Evolutionary conservation across 371 early-diverging fungal species (phyloP), one percentile per base, ranked within the genome.

Genomic region (Rhizopus stolonifer): DNA sequence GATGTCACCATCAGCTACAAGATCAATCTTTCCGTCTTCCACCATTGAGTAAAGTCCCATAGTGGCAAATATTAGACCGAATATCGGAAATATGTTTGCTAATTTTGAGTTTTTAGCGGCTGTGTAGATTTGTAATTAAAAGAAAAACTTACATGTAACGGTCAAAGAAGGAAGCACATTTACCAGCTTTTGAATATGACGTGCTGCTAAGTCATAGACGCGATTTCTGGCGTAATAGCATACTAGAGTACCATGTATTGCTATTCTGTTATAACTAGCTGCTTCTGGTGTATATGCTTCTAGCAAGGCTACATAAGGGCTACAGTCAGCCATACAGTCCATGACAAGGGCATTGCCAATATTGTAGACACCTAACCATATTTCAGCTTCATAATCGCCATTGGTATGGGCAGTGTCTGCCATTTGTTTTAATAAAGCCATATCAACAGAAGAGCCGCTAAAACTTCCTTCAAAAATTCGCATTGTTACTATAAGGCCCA

Each of bases 381-480:
- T 61, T 49, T 77, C 74, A 6, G 65, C 78, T 52, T 73, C 73
- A 40, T 53, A 67, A 39, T 77, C 78, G 2, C 72, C 69, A 38
- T 73, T 77, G 22, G 61, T 47, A 46, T 71, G 74, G 1, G 70
- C 78, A 9, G 78, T 77, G 40, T 73, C 65, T 2, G 74, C 72
- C 74, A 73, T 71, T 38, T 65, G 66, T 34, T 74, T 71, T 24
- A 83, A 49, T 2, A 81, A 52, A 0, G 56, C 67, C 32, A 69
- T 45, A 22, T 81, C 83, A 14, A 68, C 65, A 2, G 67, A 60
- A 7, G 75, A 74, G 3, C 36, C 36, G 43, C 69, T 69, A 22
- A 78, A 61, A 0, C 70, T 61, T 7, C 83, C 83, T 43, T 83
- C 80, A 69, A 80, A 80, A 14, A 81, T 81, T 10, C 80, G 67